Percentiles rank a stretch among this genome's conserved stretches.
Conservation (phyloP, 306 rosid species). For the Cicer judaicum region DNA sequence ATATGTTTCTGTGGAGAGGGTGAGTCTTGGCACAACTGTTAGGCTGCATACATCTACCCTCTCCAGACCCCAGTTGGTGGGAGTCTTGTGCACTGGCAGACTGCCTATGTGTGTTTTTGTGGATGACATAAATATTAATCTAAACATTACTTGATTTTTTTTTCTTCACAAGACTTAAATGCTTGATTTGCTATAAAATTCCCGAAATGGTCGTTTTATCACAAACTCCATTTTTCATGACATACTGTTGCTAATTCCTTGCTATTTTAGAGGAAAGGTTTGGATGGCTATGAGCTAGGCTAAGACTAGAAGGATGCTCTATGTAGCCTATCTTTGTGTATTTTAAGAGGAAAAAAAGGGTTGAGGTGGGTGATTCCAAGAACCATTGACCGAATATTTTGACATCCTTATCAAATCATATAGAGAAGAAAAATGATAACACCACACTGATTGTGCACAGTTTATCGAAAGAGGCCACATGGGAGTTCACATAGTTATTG, state of each 20-base stretch:
- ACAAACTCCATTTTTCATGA: slow-evolving; percentile 10
- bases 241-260: background rate
- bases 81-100: background rate
- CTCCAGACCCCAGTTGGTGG: background rate
- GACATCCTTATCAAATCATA: background rate
- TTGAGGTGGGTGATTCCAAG: slow-evolving; percentile 22
- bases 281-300: slow-evolving; percentile 26
- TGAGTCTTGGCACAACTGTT: slow-evolving; percentile 2
- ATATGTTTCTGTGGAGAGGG: slow-evolving; percentile 21
- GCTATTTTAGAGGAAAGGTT: slow-evolving; percentile 16
- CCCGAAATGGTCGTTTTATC: background rate
- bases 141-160: slow-evolving; percentile 16
- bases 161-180: background rate
- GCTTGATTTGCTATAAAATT: slow-evolving; percentile 12
- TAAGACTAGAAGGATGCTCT: slow-evolving; percentile 35
- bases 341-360: slow-evolving; percentile 16
- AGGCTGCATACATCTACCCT: background rate
- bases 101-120: background rate
- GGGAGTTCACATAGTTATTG: background rate
- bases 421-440: background rate
- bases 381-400: slow-evolving; percentile 7
- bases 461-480: background rate
- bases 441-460: background rate
- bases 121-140: slow-evolving; percentile 9
- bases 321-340: slow-evolving; percentile 1